Evolutionary conservation across 2,329 filamentous ascomycete genomes (phyloP).

Genomic region (Blumeriella jaapii): DNA sequence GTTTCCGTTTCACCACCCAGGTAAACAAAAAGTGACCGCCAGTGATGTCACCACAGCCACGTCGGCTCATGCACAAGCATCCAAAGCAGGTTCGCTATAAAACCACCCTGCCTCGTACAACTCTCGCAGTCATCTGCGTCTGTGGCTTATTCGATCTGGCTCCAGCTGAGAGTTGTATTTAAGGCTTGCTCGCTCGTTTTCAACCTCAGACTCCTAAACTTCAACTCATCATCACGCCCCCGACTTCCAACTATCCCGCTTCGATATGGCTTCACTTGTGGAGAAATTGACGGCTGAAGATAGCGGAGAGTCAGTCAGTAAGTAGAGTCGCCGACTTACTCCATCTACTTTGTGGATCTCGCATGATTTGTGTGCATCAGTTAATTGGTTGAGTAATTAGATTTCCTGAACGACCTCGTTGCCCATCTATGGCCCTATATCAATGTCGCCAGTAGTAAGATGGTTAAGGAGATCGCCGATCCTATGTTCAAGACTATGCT

Average conservation of each 20-base stretch:
- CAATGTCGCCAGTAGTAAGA: conserved; percentile 11
- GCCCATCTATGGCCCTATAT: conserved; percentile 11
- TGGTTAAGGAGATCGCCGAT: conserved; percentile 9
- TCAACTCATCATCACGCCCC: too few species aligned
- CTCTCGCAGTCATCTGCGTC: too few species aligned
- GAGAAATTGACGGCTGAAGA: conserved; percentile 11
- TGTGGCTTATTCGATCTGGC: too few species aligned
- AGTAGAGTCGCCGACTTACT: not conserved
- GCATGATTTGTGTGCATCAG: not conserved
- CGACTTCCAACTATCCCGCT: not conserved
- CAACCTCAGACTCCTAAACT: too few species aligned
- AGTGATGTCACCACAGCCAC: too few species aligned
- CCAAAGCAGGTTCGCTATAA: too few species aligned
- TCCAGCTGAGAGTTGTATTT: too few species aligned
- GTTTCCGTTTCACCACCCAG: too few species aligned
- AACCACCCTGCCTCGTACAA: too few species aligned
- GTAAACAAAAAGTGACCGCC: too few species aligned
- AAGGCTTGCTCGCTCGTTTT: too few species aligned
- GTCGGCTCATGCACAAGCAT: too few species aligned
- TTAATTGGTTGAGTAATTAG: not conserved
- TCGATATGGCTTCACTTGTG: conserved; percentile 8
- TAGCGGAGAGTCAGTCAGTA: conserved; percentile 8
- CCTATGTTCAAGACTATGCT: conserved; percentile 11
- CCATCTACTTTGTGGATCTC: not conserved
- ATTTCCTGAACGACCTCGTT: conserved; percentile 10